These are phyloP conservation scores for Phialophora verrucosa DNA, from an alignment of 2,329 filamentous ascomycete genomes.

Conservation along the genomic window DNA sequence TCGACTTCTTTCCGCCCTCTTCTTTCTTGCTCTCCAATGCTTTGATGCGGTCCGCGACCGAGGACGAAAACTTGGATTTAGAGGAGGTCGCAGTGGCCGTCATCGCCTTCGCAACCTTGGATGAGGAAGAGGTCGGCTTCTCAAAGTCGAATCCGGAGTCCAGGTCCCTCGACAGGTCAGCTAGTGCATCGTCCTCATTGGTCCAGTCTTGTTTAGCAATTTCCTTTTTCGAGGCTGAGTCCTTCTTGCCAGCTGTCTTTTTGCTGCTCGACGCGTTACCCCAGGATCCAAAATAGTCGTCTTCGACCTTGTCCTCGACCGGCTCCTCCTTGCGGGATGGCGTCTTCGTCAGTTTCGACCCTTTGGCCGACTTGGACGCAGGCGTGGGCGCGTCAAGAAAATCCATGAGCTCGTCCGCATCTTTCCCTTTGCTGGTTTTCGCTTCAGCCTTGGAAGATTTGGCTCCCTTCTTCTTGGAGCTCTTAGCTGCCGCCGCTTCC, in stretches of 20 bases:
- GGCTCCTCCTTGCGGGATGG: constrained; percentile 40
- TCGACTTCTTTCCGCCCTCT: constrained; percentile 48
- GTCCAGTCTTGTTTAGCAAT: constrained; percentile 51
- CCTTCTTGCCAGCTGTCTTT: constrained; percentile 47
- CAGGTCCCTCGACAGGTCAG: constrained; percentile 50
- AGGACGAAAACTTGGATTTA: constrained; percentile 51
- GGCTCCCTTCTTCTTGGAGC: constrained; percentile 42
- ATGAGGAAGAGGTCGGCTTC: constrained; percentile 50
- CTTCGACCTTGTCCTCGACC: constrained; percentile 33
- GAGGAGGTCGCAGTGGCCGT: constrained; percentile 46
- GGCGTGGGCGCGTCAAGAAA: constrained; percentile 41
- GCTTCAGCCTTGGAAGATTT: constrained; percentile 38
- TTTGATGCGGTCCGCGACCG: constrained; percentile 61
- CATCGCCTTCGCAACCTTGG: constrained; percentile 51
- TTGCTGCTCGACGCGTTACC: constrained; percentile 38
- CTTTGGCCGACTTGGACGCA: constrained; percentile 28
- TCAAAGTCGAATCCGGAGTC: constrained; percentile 43
- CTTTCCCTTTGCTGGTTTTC: constrained; percentile 40
- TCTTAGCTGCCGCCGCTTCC: constrained; percentile 46
- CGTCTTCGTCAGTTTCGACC: constrained; percentile 38
- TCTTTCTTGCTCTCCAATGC: constrained; percentile 51
- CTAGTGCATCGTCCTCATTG: constrained; percentile 51
- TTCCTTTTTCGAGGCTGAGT: constrained; percentile 48
- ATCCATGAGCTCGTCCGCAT: constrained; percentile 45
- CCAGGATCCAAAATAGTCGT: constrained; percentile 42